phyloP scores from a whole-genome alignment of 148 eudicot genomes.

The Bassia scoparia region DNA sequence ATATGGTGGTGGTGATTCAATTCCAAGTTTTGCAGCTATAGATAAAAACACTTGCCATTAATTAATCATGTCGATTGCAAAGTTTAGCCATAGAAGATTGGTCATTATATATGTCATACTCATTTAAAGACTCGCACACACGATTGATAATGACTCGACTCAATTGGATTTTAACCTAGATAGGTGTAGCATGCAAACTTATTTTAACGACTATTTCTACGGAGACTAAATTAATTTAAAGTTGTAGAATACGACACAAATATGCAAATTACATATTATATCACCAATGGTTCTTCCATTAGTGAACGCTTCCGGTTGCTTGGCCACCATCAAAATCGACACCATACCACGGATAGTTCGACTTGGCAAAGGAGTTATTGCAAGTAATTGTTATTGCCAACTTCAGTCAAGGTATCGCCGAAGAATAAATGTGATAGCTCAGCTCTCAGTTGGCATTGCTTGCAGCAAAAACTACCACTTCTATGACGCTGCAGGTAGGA shows the following conservation, averaged over 20 bases:
- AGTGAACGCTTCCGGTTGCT: slow-evolving; percentile 86
- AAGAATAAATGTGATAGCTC: slow-evolving; percentile 71
- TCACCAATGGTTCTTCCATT: slow-evolving; percentile 93
- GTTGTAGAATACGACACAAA: no score
- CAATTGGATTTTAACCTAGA: no score
- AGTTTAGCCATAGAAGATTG: no score
- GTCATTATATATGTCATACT: not conserved
- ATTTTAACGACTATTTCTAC: no score
- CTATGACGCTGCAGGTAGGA: not conserved
- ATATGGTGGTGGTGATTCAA: slow-evolving; percentile 71
- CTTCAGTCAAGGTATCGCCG: slow-evolving; percentile 95
- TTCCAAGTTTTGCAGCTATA: slow-evolving; percentile 73
- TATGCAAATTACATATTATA: slow-evolving; percentile 50
- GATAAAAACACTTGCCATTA: not conserved
- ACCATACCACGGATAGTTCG: slow-evolving; percentile 75
- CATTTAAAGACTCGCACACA: no score
- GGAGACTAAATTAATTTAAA: no score
- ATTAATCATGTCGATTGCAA: not conserved
- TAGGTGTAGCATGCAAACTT: not conserved
- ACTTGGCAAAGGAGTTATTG: slow-evolving; percentile 72
- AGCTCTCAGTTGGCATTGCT: not conserved
- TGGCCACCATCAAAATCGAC: slow-evolving; percentile 61
- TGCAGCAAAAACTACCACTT: not conserved
- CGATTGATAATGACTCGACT: no score
- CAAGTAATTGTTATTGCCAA: slow-evolving; percentile 81